Conservation (phyloP, 202 grass and related monocot species). For the Musa balbisiana region DNA sequence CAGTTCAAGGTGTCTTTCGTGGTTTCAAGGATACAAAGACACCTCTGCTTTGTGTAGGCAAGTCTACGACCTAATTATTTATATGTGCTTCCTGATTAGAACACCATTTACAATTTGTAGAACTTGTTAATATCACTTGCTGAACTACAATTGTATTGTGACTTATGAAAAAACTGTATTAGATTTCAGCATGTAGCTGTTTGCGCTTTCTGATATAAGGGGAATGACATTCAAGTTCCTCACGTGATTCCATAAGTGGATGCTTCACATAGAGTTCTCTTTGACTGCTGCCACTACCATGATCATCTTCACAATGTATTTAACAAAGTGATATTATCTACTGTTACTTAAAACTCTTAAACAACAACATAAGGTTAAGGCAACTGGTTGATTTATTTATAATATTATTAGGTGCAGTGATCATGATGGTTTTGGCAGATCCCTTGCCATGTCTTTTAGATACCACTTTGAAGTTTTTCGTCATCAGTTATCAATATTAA, state of each 20-base stretch:
- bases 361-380: no score
- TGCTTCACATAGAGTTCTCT: neutral
- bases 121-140: neutral
- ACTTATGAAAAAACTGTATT: neutral
- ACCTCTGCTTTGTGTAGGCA: conserved; percentile 75
- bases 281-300: neutral
- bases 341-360: no score
- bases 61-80: neutral
- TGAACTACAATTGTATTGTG: neutral
- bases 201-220: neutral
- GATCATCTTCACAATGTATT: neutral
- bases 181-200: neutral
- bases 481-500: no score
- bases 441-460: no score
- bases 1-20: conserved; percentile 83
- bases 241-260: neutral
- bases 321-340: neutral
- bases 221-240: neutral
- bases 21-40: conserved; percentile 96
- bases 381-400: no score
- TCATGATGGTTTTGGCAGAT: no score
- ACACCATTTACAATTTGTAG: neutral
- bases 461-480: no score
- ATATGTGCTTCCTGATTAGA: neutral
- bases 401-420: no score